phyloP scores from a whole-genome alignment of 768 basidiomycete genomes.

The Hysterangium stoloniferum region DNA sequence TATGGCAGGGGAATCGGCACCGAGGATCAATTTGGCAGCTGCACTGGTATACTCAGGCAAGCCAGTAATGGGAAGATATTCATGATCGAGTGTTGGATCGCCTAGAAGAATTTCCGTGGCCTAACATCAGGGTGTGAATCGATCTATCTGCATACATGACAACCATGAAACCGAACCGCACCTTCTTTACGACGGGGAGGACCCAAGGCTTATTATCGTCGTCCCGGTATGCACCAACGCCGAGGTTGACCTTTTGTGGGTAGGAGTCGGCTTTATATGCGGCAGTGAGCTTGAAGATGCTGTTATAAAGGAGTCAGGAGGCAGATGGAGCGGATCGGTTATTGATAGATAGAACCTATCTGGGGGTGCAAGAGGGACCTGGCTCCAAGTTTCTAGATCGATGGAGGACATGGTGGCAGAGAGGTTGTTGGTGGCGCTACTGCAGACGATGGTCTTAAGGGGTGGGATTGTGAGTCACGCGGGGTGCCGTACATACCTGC shows the following conservation, averaged over 20 bases:
- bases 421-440: not conserved
- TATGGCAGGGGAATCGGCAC: constrained; percentile 61
- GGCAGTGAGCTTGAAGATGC: constrained; percentile 87
- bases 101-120: constrained; percentile 64
- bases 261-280: constrained; percentile 77
- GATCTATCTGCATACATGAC: constrained; percentile 7
- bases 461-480: too few relatives aligned
- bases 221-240: constrained; percentile 90
- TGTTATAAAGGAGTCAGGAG: constrained; percentile 29
- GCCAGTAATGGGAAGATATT: constrained; percentile 89
- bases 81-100: constrained; percentile 75
- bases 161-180: constrained; percentile 22
- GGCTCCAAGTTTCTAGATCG: constrained; percentile 53
- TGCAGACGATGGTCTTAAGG: too few relatives aligned
- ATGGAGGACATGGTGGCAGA: constrained; percentile 5
- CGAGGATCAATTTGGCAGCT: constrained; percentile 79
- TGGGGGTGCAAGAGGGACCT: constrained; percentile 76
- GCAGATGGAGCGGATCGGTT: constrained; percentile 14
- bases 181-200: constrained; percentile 86
- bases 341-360: constrained; percentile 48
- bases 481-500: constrained; percentile 8
- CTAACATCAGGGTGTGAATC: constrained; percentile 29
- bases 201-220: constrained; percentile 86
- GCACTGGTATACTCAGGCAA: constrained; percentile 73
- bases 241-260: constrained; percentile 80